Evolutionary conservation across 2,329 filamentous ascomycete species (phyloP), one percentile per base, ranked within the genome.

Genomic region (Furcasterigmium furcatum): DNA sequence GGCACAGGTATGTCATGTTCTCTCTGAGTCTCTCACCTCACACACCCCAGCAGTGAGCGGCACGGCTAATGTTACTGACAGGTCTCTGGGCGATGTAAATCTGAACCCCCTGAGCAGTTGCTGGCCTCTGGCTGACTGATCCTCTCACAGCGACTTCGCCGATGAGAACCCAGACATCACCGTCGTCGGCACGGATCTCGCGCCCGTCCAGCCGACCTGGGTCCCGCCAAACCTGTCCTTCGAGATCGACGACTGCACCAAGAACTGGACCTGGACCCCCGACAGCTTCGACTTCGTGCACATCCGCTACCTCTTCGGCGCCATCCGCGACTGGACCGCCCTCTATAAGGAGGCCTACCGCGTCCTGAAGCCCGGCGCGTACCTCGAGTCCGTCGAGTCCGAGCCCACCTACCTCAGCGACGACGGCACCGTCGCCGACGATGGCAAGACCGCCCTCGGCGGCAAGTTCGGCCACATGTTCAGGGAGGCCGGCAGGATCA

Each of bases 241-340:
- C 34, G 54, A 59, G 22, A 46, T 51, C 27, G 34, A 84, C 57
- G 79, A 84, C 53, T 74, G 77, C 29, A 75, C 76, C 52, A 66
- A 54, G 16, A 61, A 64, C 2, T 73, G 70, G 68, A 82, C 66
- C 60, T 80, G 66, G 42, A 65, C 71, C 8, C 59, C 67, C 1
- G 59, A 74, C 38, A 66, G 71, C 38, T 79, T 82, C 55, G 80
- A 85, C 61, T 81, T 76, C 54, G 76, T 86, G 47, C 82, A 84
- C 58, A 76, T 77, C 13, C 74, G 77, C 29, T 71, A 79, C 56
- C 66, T 84, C 49, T 64, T 74, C 2, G 82, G 82, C 24, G 71
- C 73, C 32, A 72, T 84, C 48, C 63, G 69, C 1, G 78, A 81
- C 50, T 84, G 79, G 61, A 67, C 72, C 30, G 65, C 69, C 18